A percentile compares a stretch with the other conserved stretches of the same genome.
These are phyloP conservation scores for Stachybotrys chartarum DNA, from an alignment of 2,329 filamentous ascomycete genomes.

Conservation along the genomic window DNA sequence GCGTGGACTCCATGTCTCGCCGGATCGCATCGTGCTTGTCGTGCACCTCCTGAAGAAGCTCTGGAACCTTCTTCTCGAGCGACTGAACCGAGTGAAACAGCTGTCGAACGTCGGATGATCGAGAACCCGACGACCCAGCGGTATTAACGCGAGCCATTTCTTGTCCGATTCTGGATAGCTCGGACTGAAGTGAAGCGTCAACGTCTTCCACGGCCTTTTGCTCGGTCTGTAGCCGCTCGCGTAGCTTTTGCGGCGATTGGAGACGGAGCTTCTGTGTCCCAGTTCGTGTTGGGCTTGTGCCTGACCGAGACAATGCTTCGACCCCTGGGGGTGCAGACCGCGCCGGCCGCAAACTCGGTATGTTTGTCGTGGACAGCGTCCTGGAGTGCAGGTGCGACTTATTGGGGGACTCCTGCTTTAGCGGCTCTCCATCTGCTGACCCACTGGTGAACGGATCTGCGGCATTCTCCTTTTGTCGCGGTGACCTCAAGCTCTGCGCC, in stretches of 20 bases:
- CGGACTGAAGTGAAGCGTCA: conserved; percentile 62
- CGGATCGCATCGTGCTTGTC: conserved; percentile 58
- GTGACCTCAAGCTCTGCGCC: conserved; percentile 28
- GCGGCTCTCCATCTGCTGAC: conserved; percentile 8
- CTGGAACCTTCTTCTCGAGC: conserved; percentile 62
- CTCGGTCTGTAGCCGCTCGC: conserved; percentile 79
- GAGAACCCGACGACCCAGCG: conserved; percentile 17
- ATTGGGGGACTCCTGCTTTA: conserved; percentile 13
- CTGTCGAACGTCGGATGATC: conserved; percentile 36
- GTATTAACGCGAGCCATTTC: conserved; percentile 61
- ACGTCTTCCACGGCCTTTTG: conserved; percentile 66
- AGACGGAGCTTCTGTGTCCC: conserved; percentile 52
- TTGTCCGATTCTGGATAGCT: conserved; percentile 72
- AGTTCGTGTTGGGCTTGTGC: conserved; percentile 20
- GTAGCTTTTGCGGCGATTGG: conserved; percentile 66
- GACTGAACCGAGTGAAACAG: conserved; percentile 52
- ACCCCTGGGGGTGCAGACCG: conserved; percentile 16
- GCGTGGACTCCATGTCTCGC: conserved; percentile 62
- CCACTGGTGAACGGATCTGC: conserved; percentile 13
- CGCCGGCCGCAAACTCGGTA: conserved; percentile 43
- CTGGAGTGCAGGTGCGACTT: conserved; percentile 35
- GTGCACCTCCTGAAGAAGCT: conserved; percentile 50
- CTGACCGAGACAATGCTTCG: conserved; percentile 14
- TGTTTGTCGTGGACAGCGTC: conserved; percentile 45
- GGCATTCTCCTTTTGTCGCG: conserved; percentile 40